Evolutionary conservation across 306 rosid genomes (phyloP), one percentile per base, ranked within the genome.

Genomic region (Mimosa pudica): DNA sequence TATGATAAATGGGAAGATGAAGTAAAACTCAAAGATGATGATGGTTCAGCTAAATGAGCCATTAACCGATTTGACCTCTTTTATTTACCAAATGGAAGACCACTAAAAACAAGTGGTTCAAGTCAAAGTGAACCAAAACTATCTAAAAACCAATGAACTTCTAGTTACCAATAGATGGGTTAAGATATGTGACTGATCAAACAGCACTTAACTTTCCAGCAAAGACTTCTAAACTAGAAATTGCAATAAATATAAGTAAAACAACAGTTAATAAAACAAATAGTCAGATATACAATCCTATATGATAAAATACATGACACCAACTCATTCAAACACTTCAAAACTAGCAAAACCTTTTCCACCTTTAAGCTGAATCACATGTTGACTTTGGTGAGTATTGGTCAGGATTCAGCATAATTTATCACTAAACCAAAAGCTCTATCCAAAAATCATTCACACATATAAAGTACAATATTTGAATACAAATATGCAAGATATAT

Each of bases 21-120:
- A 33, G 93, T 87, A 73, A 88, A 89, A 89, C 98, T 95, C 87
- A 95, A 82, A 76, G 98, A 91, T 14, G 97, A 89, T 3, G 98
- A 91, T 46, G 92, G 97, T 77, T 92, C 98, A 32, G 82, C 66
- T 30, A 92, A 91, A 80, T 71, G 75, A 78, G 93, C 95, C 98
- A 92, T 91, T 74, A 54, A 48, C 72, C 18, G 48, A 81, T 16
- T 24, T n/a, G 61, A 6, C 20, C 17, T 16, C 24, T 16, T 13
- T 1, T 6, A 1, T 48, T 48, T 48, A 55, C 30, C 61, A 55
- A 55, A n/a, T 17, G 61, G 61, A n/a, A 55, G 17, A 52, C 60
- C 60, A 52, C 60, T 52, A 5, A 52, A 52, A 14, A 52, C 60
- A 4, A 52, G 60, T 13, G 60, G 55, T 3, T 47, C 18, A 62